These are phyloP conservation scores for Mangifera indica DNA, from an alignment of 345 rosid species.

Conservation along the genomic window DNA sequence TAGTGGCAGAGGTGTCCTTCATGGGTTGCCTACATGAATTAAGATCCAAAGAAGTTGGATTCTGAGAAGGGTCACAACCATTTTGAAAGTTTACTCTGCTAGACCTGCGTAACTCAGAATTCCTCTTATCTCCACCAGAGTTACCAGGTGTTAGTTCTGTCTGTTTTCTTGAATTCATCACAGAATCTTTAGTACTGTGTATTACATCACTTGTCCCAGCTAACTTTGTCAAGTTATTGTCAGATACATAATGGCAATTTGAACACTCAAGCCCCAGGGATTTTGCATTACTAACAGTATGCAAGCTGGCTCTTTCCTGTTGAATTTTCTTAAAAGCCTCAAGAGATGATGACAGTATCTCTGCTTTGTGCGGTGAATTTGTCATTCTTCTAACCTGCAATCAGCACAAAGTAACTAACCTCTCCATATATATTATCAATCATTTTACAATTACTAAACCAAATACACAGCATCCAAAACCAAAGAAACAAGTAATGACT, in stretches of 20 bases:
- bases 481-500: neutral
- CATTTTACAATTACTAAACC: neutral
- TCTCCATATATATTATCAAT: neutral
- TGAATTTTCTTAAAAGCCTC: conserved; percentile 78
- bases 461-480: neutral
- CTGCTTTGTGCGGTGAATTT: conserved; percentile 71
- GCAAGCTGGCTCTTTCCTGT: conserved; percentile 50
- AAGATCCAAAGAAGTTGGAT: conserved; percentile 28
- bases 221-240: conserved; percentile 26
- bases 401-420: conserved; percentile 23
- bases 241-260: conserved; percentile 23
- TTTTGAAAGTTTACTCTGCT: conserved; percentile 35
- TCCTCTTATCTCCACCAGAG: conserved; percentile 28
- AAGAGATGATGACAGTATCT: conserved; percentile 66
- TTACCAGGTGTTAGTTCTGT: conserved; percentile 31
- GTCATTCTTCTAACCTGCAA: conserved; percentile 78
- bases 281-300: conserved; percentile 23
- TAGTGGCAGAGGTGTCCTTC: conserved; percentile 36
- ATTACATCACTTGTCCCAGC: conserved; percentile 27
- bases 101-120: conserved; percentile 38
- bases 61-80: conserved; percentile 28
- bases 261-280: conserved; percentile 32
- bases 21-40: conserved; percentile 31
- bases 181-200: conserved; percentile 26
- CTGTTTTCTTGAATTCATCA: conserved; percentile 31